Conservation (phyloP, 495 filamentous ascomycete species). For the Annulohypoxylon moriforme region DNA sequence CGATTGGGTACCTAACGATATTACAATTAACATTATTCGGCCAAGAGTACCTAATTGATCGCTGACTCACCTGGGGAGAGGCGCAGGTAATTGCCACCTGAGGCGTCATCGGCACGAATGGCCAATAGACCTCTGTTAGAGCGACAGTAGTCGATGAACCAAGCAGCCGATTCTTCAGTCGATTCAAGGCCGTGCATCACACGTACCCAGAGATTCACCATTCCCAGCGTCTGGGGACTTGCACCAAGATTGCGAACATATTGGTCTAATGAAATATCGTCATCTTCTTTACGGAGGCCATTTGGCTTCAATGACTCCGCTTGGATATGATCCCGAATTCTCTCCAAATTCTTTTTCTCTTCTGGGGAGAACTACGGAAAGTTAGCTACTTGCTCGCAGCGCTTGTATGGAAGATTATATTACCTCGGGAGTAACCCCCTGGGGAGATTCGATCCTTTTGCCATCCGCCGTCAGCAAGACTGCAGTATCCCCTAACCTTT, state of each 20-base stretch:
- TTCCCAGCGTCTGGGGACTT: slow-evolving; percentile 40
- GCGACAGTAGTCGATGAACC: slow-evolving; percentile 62
- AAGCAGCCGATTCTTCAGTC: slow-evolving; percentile 57
- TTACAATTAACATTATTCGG: neutral
- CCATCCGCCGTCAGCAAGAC: neutral
- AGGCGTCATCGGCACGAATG: slow-evolving; percentile 53
- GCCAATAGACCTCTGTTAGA: slow-evolving; percentile 56
- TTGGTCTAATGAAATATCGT: slow-evolving; percentile 42
- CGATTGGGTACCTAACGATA: slow-evolving; percentile 46
- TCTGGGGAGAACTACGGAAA: slow-evolving; percentile 15
- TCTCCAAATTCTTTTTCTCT: slow-evolving; percentile 48
- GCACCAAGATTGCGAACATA: slow-evolving; percentile 44
- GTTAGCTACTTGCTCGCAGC: neutral
- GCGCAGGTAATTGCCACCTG: slow-evolving; percentile 59
- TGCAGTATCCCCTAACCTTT: slow-evolving; percentile 3
- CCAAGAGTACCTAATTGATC: neutral
- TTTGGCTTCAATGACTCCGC: slow-evolving; percentile 44
- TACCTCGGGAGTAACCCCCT: slow-evolving; percentile 9
- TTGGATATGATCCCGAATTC: slow-evolving; percentile 45
- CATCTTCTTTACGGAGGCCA: slow-evolving; percentile 21
- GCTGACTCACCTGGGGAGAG: slow-evolving; percentile 33
- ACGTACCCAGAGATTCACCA: slow-evolving; percentile 52
- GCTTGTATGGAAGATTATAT: neutral
- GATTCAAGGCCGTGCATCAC: slow-evolving; percentile 60
- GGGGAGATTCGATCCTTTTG: slow-evolving; percentile 5